Base-by-base conservation (phyloP, 78 protist species). In the Trichosphaerium sp. region DNA sequence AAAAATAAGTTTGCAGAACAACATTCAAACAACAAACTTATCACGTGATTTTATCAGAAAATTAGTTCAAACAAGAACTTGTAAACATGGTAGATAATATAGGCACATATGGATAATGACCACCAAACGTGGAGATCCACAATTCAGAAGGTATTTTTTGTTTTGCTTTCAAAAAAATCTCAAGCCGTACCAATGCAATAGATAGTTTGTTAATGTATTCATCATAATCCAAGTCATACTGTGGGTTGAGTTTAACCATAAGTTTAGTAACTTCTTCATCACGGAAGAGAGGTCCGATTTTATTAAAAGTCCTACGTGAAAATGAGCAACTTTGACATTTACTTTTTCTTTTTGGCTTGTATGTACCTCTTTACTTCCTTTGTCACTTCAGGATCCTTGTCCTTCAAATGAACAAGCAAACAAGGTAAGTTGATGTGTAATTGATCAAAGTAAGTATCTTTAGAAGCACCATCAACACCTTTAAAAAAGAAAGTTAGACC, bases 121-220 rank as follows among this genome's bases (percentile, higher is more conserved):
- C n/a, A n/a, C n/a, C n/a, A n/a, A n/a, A n/a, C n/a, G n/a, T 4
- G 3, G 26, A 3, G 0, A 51, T 14, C 40, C 37, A 8, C 34
- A 55, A 35, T 23, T 28, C 14, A 23, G 60, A n/a, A 69, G 31
- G 14, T 21, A 65, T 41, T 51, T 5, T 31, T 56, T 37, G 15
- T 49, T 3, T 44, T 35, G 21, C 5, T 38, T 3, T 21, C 8
- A 14, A 26, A 59, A n/a, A 7, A 26, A 14, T 26, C 39, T 42
- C 51, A 60, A 10, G 12, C 3, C 14, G 58, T 56, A 71, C 69
- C 23, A 78, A 42, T 15, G 70, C 23, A 35, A 71, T 78, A 31
- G 84, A 78, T 23, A 78, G 44, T n/a, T 78, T 77, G 26, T 31
- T 57, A 44, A 78, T 43, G 65, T 71, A 78, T 12, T 31, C 84